These are phyloP conservation scores for Pneumocystis oryctolagi DNA, from an alignment of 1,139 yeast genomes.

Conservation along the genomic window DNA sequence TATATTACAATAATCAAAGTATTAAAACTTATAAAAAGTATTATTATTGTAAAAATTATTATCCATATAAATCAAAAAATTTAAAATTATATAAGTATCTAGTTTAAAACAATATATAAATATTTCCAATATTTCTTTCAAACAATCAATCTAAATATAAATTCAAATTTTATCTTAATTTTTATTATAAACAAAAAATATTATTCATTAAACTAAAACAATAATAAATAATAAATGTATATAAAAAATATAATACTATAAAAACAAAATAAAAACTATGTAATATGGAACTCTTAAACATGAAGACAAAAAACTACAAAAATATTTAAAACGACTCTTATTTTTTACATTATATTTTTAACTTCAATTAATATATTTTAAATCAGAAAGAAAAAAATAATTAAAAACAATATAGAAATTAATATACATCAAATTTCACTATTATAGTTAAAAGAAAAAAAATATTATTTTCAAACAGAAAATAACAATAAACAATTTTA, in stretches of 20 bases:
- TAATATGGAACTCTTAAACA: background rate
- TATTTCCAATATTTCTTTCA: background rate
- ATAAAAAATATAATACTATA: background rate
- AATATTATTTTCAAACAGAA: background rate
- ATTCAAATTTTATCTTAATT: background rate
- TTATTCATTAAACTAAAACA: no score
- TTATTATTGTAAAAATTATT: background rate
- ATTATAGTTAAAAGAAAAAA: background rate
- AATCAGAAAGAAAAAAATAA: background rate
- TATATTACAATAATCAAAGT: background rate
- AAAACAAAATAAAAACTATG: background rate
- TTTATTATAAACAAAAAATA: background rate
- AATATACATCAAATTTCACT: background rate
- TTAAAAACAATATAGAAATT: background rate
- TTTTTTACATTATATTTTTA: no score
- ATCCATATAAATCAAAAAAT: background rate
- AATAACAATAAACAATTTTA: background rate
- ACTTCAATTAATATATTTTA: no score
- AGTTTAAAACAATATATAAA: background rate
- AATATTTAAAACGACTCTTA: background rate
- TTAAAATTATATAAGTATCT: background rate
- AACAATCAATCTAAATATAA: background rate
- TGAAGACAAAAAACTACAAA: background rate
- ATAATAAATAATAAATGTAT: no score
- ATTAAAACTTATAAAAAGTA: background rate